Evolutionary conservation across 2,329 filamentous ascomycete species (phyloP), one percentile per base, ranked within the genome.

Genomic region (Aspergillus sp.): DNA sequence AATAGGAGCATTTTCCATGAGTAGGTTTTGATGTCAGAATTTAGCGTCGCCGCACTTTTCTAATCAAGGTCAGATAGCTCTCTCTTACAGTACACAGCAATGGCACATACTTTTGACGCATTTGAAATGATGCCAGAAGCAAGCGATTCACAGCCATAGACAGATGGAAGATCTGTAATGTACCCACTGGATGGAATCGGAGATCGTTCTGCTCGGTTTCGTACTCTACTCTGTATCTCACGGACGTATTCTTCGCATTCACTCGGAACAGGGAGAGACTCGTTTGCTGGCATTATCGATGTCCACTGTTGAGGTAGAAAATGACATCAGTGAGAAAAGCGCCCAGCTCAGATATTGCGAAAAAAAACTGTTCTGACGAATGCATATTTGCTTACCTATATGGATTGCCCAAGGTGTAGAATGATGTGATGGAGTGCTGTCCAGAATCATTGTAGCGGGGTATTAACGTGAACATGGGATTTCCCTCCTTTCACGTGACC

Each of bases 11-110:
- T 35, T 35, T 35, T 35, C 33, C 33, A 35, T 35, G 33, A 35
- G 33, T 44, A 44, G 14, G 41, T 44, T 44, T 44, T 44, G 17
- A 44, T 44, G 41, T 44, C 41, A 11, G 41, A 44, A 44, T 44
- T 44, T 3, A 44, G 17, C 41, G 17, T 4, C 41, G 41, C 19
- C 22, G 41, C 11, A 44, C 41, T 44, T 44, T 44, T 44, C 41
- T 44, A 44, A 10, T n/a, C 7, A 44, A 22, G 22, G 41, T 44
- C 41, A 44, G 41, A 44, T 44, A 44, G 41, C 41, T 4, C 22
- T 22, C 19, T 44, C 19, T 44, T 24, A 3, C 19, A 44, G 7
- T 44, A 44, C 14, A 11, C 19, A n/a, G 41, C 41, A 44, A 44
- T 44, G 22, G 14, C 41, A 24, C 41, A 44, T 44, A 44, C 41